Conservation (phyloP, 1,284 basidiomycete species). For the Cerioporus squamosus region DNA sequence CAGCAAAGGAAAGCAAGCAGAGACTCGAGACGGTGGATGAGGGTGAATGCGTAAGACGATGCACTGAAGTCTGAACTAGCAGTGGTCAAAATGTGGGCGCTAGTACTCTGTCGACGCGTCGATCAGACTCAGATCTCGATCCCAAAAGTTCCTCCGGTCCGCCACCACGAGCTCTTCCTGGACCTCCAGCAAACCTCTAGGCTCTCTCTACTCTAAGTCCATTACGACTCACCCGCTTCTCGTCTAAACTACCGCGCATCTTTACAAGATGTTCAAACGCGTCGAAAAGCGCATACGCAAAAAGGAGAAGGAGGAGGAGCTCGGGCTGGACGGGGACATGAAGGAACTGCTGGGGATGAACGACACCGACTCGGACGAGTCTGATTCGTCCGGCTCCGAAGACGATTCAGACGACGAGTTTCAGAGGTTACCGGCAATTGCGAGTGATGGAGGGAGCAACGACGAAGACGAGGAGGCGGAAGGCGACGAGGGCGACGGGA, state of each 20-base stretch:
- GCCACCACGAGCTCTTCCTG: background rate
- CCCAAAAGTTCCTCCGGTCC: constrained; percentile 7
- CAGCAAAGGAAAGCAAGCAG: background rate
- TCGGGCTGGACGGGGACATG: constrained; percentile 71
- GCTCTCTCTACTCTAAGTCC: no score
- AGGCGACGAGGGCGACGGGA: no score
- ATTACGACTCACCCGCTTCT: background rate
- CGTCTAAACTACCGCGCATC: no score
- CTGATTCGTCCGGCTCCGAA: constrained; percentile 39
- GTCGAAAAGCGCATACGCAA: constrained; percentile 71
- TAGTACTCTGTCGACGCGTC: no score
- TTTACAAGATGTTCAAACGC: constrained; percentile 76
- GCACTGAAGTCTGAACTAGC: no score
- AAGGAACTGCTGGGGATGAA: constrained; percentile 75
- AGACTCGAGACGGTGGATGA: background rate
- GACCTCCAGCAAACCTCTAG: no score
- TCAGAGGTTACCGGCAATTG: constrained; percentile 33
- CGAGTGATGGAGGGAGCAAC: constrained; percentile 32
- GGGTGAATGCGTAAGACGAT: no score
- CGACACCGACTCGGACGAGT: constrained; percentile 76
- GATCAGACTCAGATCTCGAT: constrained; percentile 12
- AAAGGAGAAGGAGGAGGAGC: constrained; percentile 68
- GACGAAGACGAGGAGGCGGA: constrained; percentile 31
- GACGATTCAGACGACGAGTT: constrained; percentile 35
- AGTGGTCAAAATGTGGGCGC: constrained; percentile 19